These are phyloP conservation scores for Pelagophyceae sp. DNA, from an alignment of 352 stramenopile species.

Conservation along the genomic window DNA sequence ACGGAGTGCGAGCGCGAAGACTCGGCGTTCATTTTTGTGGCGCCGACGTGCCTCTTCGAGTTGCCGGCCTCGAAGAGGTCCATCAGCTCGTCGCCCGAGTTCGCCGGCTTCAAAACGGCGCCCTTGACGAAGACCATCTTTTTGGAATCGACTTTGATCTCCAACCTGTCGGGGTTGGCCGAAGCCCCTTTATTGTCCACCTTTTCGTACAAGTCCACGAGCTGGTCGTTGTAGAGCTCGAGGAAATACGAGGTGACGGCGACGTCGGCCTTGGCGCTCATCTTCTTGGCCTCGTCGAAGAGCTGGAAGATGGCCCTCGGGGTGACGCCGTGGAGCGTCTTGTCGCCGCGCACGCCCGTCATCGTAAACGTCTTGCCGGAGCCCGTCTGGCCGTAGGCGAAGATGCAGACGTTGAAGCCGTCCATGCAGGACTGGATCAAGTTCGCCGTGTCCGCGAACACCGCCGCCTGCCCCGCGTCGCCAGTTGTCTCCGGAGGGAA, in stretches of 20 bases:
- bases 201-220: slow-evolving; percentile 67
- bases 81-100: slow-evolving; percentile 60
- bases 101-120: slow-evolving; percentile 59
- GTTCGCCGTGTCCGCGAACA: slow-evolving; percentile 85
- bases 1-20: slow-evolving; percentile 75
- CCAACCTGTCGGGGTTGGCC: slow-evolving; percentile 54
- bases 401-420: slow-evolving; percentile 81
- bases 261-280: slow-evolving; percentile 34
- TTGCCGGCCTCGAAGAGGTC: slow-evolving; percentile 76
- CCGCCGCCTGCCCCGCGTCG: slow-evolving; percentile 43
- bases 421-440: slow-evolving; percentile 76
- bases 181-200: slow-evolving; percentile 52
- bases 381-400: slow-evolving; percentile 83
- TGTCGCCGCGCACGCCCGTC: slow-evolving; percentile 52
- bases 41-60: slow-evolving; percentile 72
- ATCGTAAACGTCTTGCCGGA: slow-evolving; percentile 87
- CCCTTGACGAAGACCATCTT: slow-evolving; percentile 81
- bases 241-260: slow-evolving; percentile 74
- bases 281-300: slow-evolving; percentile 46
- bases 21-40: slow-evolving; percentile 84
- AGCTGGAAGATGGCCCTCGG: slow-evolving; percentile 71
- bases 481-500: slow-evolving; percentile 50
- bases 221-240: slow-evolving; percentile 79
- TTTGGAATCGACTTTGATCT: slow-evolving; percentile 78
- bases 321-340: slow-evolving; percentile 61